Base-by-base conservation (phyloP, 805 yeast genomes). In the Ogataea allantospora region DNA sequence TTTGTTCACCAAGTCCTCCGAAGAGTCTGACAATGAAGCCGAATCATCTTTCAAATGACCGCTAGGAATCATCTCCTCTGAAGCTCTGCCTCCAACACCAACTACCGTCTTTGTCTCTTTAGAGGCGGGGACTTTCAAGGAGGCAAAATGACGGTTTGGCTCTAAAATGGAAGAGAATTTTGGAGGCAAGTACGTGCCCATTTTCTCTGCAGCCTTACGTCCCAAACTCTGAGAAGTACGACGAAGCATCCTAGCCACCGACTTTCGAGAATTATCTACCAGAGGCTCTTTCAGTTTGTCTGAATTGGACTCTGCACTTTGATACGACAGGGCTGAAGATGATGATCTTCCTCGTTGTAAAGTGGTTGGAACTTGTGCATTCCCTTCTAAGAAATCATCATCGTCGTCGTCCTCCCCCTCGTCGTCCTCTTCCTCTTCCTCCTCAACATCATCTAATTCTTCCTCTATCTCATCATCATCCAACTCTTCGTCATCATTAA, bases 61-160 rank as follows among this genome's bases (percentile, higher is more conserved):
- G 23, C 50, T 44, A 15, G 53, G 53, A 8, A 56, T 38, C 32
- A 47, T 27, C 33, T 55, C 58, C 13, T 50, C 51, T 22, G 54
- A 35, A 35, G 50, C 42, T 32, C 53, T 63, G 32, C 50, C 57
- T 0, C 71, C 68, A 44, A 80, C 72, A 2, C 77, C 76, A 5
- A 71, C 74, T 15, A 71, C 72, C 10, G 73, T 68, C 41, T 68
- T 67, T 1, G 67, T 66, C 7, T 72, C 75, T 19, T 58, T 59
- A 1, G 68, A 60, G 0, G 71, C 65, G 1, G 75, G 62, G 39
- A 71, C 70, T 42, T 67, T 66, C 27, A 66, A 68, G 20, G 88
- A 87, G 0, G 98, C 98, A 71, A 93, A 93, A 58, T 91, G 97
- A 43, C 99, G 72, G 13, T 86, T 80, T 6, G 97, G 95, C 56